Evolutionary conservation across 1,139 yeast species (phyloP), one percentile per base, ranked within the genome.

Genomic region (Groenewaldozyma sp.): DNA sequence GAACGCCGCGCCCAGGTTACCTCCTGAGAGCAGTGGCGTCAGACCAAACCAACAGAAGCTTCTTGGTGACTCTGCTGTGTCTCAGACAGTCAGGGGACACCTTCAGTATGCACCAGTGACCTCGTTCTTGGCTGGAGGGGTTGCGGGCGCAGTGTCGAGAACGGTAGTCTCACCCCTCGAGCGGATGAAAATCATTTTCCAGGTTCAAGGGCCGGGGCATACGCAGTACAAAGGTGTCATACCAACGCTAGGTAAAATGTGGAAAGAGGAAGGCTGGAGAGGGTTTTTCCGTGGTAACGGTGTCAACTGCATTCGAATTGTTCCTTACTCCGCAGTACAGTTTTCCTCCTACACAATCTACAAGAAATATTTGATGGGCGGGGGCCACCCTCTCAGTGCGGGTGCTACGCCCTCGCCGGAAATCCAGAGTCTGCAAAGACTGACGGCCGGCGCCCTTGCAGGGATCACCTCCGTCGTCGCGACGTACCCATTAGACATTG

Each of bases 101-200:
- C 46, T 59, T 26, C 52, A 57, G 21, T 50, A 53, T 34, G 67
- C 70, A 9, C 55, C 62, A 11, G 63, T 63, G 11, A 48, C 86
- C 2, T 80, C 95, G 5, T 74, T 91, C 39, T 43, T 78, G 1
- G 77, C 81, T 17, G 88, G 88, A 18, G 87, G 87, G 3, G 64
- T 82, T 4, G 97, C 97, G 0, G 98, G 97, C 4, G 95, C 95
- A 1, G 76, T 87, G 1, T 82, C 94, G 1, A 68, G 98, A 41
- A 91, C 98, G 0, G 88, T 82, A 1, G 96, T 88, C 4, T 83
- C 95, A 3, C 98, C 98, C 1, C 77, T 91, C 60, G 98, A 91
- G 59, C 69, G 98, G 49, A 94, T 94, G 52, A 91, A 91, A 62
- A 93, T 91, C 48, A 62, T 91, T 32, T 74, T 87, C 50, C 98